A percentile compares a stretch with the other conserved stretches of the same genome.
These are phyloP conservation scores for Yamadazyma phyllophila DNA, from an alignment of 805 yeast species.

Conservation along the genomic window DNA sequence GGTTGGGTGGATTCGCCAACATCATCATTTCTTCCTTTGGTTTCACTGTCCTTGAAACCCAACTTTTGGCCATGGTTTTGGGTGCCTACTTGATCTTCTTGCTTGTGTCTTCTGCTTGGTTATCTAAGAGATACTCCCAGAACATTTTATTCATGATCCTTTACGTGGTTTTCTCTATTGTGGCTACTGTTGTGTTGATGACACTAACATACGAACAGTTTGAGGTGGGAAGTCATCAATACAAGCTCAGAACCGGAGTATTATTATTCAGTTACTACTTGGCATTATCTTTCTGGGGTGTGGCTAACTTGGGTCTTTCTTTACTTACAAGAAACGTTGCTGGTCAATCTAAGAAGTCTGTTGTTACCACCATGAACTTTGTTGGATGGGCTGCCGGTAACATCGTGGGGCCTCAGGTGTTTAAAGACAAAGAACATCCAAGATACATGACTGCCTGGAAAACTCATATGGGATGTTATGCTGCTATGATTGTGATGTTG, in stretches of 20 bases:
- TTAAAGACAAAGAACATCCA: slow-evolving; percentile 49
- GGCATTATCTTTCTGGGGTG: slow-evolving; percentile 53
- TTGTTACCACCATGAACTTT: slow-evolving; percentile 55
- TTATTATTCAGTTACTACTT: slow-evolving; percentile 45
- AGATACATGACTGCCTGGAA: slow-evolving; percentile 54
- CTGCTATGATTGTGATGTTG: slow-evolving; percentile 18
- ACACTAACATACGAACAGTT: slow-evolving; percentile 22
- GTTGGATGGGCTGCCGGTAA: slow-evolving; percentile 68
- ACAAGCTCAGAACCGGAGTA: slow-evolving; percentile 11
- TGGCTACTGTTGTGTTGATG: slow-evolving; percentile 43
- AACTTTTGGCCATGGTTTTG: slow-evolving; percentile 54
- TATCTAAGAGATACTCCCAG: slow-evolving; percentile 24
- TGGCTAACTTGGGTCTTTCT: slow-evolving; percentile 55
- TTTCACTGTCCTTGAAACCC: slow-evolving; percentile 42
- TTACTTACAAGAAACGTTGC: slow-evolving; percentile 65
- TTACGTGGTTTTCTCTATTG: slow-evolving; percentile 29
- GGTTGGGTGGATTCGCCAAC: slow-evolving; percentile 51
- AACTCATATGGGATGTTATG: slow-evolving; percentile 43
- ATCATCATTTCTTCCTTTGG: slow-evolving; percentile 53
- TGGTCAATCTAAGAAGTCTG: slow-evolving; percentile 70
- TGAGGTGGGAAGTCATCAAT: slow-evolving; percentile 37
- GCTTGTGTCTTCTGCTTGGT: slow-evolving; percentile 29
- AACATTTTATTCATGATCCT: slow-evolving; percentile 22
- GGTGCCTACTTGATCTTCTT: slow-evolving; percentile 47
- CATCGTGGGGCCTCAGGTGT: slow-evolving; percentile 66